Evolutionary conservation across 176 grass and related monocot genomes (phyloP), one percentile per base, ranked within the genome.

Genomic region (Cocos nucifera): DNA sequence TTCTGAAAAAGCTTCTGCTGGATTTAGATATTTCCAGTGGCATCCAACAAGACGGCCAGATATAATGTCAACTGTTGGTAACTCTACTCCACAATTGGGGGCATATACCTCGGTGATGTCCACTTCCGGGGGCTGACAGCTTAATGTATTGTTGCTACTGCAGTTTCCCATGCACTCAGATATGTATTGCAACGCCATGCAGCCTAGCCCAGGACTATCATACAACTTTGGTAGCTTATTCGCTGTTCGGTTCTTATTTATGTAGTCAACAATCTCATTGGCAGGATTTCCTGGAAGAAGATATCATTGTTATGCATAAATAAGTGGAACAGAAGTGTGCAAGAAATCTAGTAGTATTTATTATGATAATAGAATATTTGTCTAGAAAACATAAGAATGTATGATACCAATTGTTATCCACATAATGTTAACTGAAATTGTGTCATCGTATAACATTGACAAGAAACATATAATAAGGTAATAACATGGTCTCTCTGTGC

Each of bases 31-130:
- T 32, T 77, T 67, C 66, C 69, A 77, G 48, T 67, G 57, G 80
- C 87, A 96, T 22, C 78, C 77, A 59, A 90, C 22, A 61, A 90
- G 72, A 56, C 56, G 83, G 17, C 72, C 83, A 6, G 83, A 69
- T 48, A 96, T 65, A 24, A 70, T 28, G 69, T 88, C 78, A 4
- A 96, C 75, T 19, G 92, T 90, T 60, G 92, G 92, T 48, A 96
- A 69, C 77, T 96, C 92, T 15, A 96, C 87, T 50, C 87, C 92
- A 44, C 92, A 96, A 65, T 96, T 90, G 63, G 87, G 79, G 51
- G 92, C 87, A 77, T 88, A 96, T 15, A 96, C 83, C 75, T 96
- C 87, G 0, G 92, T 96, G 56, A 96, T 78, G 78, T 96, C 78
- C 0, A 66, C 54, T 78, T 90, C 86, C 0, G 83, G 83, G 49